A percentile compares a stretch with the other conserved stretches of the same genome.
These are phyloP conservation scores for Ustilago xerochloae DNA, from an alignment of 1,284 basidiomycete genomes.

Conservation along the genomic window DNA sequence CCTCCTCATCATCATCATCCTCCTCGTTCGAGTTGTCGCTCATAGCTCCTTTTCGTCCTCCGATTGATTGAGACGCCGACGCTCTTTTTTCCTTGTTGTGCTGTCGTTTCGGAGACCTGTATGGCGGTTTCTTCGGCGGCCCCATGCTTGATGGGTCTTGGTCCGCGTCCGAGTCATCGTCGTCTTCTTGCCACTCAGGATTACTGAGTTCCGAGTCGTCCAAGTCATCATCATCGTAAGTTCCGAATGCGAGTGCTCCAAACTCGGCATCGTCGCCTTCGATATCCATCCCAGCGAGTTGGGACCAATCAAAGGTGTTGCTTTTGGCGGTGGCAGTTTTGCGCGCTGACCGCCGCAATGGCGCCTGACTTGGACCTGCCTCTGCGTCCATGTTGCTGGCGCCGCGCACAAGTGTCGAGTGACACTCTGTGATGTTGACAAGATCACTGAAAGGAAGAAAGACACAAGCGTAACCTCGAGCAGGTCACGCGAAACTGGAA, in stretches of 20 bases:
- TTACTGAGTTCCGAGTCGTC: constrained; percentile 31
- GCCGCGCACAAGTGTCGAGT: neutral
- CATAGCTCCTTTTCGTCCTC: too few species aligned
- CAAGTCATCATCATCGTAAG: constrained; percentile 8
- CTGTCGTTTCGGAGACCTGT: neutral
- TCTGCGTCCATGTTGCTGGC: constrained; percentile 15
- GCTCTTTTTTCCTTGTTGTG: neutral
- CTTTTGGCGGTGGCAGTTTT: constrained; percentile 2
- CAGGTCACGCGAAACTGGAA: constrained; percentile 1
- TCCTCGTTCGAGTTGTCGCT: constrained; percentile 17
- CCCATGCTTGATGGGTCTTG: constrained; percentile 9
- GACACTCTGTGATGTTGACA: neutral
- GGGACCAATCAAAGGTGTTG: constrained; percentile 22
- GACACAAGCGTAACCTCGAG: neutral
- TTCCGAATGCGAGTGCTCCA: constrained; percentile 23
- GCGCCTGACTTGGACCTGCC: constrained; percentile 20
- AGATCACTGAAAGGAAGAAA: neutral
- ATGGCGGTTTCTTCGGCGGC: constrained; percentile 7
- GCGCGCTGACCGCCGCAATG: constrained; percentile 19
- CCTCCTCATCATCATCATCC: neutral
- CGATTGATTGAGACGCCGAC: neutral
- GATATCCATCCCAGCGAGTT: constrained; percentile 23
- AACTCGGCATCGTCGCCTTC: constrained; percentile 34
- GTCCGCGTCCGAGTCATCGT: constrained; percentile 43
- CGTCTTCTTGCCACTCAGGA: constrained; percentile 41